Conservation (phyloP, 169 alveolate genomes). For the Hammondia hammondi region DNA sequence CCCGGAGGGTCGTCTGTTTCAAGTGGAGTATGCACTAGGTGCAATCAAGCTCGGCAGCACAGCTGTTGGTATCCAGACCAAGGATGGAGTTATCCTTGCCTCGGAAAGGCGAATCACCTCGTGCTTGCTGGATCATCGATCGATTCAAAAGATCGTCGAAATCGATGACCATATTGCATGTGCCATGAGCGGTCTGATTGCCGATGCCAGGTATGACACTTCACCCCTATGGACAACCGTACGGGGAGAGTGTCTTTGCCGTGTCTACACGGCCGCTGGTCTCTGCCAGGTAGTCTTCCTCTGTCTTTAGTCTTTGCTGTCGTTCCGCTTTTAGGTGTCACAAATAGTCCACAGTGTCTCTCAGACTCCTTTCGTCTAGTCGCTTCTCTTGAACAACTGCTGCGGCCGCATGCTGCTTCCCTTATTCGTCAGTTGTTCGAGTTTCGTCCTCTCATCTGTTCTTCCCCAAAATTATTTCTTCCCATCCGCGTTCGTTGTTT, state of each 20-base stretch:
- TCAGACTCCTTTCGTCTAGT: no score
- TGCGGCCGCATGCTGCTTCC: no score
- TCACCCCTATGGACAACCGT: neutral
- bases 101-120: conserved; percentile 89
- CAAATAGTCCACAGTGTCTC: no score
- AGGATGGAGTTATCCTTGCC: conserved; percentile 96
- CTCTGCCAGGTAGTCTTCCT: no score
- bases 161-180: conserved; percentile 96
- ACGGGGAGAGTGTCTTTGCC: neutral
- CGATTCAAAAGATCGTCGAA: conserved; percentile 93
- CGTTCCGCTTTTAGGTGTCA: no score
- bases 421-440: no score
- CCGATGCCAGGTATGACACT: conserved; percentile 91
- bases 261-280: neutral
- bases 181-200: conserved; percentile 97
- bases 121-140: conserved; percentile 49
- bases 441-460: no score
- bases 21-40: conserved; percentile 71
- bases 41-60: conserved; percentile 93
- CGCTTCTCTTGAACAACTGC: no score
- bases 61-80: conserved; percentile 96
- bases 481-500: no score
- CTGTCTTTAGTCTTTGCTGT: no score
- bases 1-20: conserved; percentile 97
- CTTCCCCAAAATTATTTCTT: no score